Percentiles rank a stretch among this genome's conserved stretches.
These are phyloP conservation scores for Neoascochyta sp. DNA, from an alignment of 2,329 filamentous ascomycete species.

Conservation along the genomic window DNA sequence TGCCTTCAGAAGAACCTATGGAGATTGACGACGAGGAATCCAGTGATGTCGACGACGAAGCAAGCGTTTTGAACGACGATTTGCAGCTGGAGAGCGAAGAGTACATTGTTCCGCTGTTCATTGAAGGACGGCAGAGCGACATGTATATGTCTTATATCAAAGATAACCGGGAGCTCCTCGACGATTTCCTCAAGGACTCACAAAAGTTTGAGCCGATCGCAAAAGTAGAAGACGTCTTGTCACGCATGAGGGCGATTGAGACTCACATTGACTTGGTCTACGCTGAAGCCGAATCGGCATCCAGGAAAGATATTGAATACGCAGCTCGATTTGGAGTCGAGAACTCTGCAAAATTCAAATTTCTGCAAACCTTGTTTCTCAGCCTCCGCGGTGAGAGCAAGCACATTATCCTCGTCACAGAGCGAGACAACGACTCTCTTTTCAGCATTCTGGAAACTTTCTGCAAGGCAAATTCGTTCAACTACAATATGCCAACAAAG, in stretches of 20 bases:
- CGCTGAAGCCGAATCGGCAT: slow-evolving; percentile 14
- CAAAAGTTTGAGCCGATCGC: slow-evolving; percentile 10
- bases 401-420: slow-evolving; percentile 29
- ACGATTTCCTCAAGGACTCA: slow-evolving; percentile 13
- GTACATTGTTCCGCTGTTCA: slow-evolving; percentile 31
- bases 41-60: slow-evolving; percentile 19
- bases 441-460: slow-evolving; percentile 28
- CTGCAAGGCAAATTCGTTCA: slow-evolving; percentile 18
- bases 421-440: slow-evolving; percentile 19
- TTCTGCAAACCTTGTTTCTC: slow-evolving; percentile 23
- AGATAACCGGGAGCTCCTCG: slow-evolving; percentile 16
- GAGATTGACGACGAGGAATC: slow-evolving; percentile 15
- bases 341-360: slow-evolving; percentile 35
- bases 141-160: slow-evolving; percentile 20
- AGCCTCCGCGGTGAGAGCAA: slow-evolving; percentile 16
- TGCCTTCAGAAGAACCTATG: background rate
- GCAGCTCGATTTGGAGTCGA: slow-evolving; percentile 26
- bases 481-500: slow-evolving; percentile 25
- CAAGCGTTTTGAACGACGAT: slow-evolving; percentile 27
- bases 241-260: slow-evolving; percentile 24
- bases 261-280: slow-evolving; percentile 32
- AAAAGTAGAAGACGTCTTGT: slow-evolving; percentile 17
- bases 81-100: slow-evolving; percentile 26
- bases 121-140: slow-evolving; percentile 29
- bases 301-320: slow-evolving; percentile 17